Evolutionary conservation across 73 alveolate genomes (phyloP), one percentile per base, ranked within the genome.

Genomic region (Effrenium voratum): DNA sequence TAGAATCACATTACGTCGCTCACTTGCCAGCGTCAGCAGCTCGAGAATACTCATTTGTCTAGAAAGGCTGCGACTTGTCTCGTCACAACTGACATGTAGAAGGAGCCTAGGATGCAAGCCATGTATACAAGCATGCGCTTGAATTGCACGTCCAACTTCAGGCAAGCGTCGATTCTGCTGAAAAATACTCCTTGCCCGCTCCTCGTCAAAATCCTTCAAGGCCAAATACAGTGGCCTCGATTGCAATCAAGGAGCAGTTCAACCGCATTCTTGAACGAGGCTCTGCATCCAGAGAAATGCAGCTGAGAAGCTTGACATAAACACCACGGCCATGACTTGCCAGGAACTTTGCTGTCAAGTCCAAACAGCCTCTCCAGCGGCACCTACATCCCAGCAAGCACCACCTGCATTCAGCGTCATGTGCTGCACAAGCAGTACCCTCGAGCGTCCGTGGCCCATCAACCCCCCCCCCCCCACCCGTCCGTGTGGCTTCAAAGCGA

Each of bases 261-360:
- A 43, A 22, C 12, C 0, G 45, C 52, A 26, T 24, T 13, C 41
- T 2, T 19, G 50, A 46, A 0, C 41, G 47, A 32, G 41, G n/a
- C 28, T n/a, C 22, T 41, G 10, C n/a, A 36, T n/a, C 52, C 32
- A 2, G 34, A 41, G n/a, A 26, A 5, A 22, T 47, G 75, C 75
- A 22, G 38, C 79, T 81, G 66, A 45, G 40, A n/a, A 73, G 87
- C 96, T 88, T 88, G 5, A 88, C 96, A 30, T 88, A 88, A 8
- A 88, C 96, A 41, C 96, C 96, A 44, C 96, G 96, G 63, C 96
- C 96, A 38, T 88, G 96, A 73, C 41, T 66, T 36, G 55, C 96
- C 60, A 88, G 46, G 96, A 88, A 88, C n/a, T 45, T 49, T 52
- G 63, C 87, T 1, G 86, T 68, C 49, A 68, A 30, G 46, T 68